These are phyloP conservation scores for Sarocladium oryzae DNA, from an alignment of 2,329 filamentous ascomycete genomes.

Conservation along the genomic window DNA sequence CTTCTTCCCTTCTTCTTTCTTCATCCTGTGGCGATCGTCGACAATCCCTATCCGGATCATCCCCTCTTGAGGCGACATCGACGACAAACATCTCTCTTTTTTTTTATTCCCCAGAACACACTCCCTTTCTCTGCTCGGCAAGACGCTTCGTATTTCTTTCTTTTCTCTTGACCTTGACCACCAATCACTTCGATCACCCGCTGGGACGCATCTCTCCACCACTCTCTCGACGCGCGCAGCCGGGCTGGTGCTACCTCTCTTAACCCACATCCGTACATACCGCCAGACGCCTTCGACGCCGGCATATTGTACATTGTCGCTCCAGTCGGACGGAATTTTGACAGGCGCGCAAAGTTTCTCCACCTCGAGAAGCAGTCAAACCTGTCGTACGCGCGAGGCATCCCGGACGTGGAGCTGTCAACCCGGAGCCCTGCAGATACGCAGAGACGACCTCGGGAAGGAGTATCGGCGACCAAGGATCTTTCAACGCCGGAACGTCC, in stretches of 20 bases:
- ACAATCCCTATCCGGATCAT: slow-evolving; percentile 1
- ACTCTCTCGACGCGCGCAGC: slow-evolving; percentile 4
- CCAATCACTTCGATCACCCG: neutral
- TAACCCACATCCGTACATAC: neutral
- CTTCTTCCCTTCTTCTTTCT: neutral
- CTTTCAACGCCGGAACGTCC: too few relatives aligned
- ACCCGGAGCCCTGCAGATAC: neutral
- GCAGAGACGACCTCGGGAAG: too few relatives aligned
- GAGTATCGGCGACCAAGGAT: too few relatives aligned
- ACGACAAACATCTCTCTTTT: neutral
- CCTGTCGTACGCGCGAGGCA: neutral
- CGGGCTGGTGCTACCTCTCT: slow-evolving; percentile 4
- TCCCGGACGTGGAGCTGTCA: neutral
- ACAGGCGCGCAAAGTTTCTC: neutral
- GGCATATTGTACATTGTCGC: neutral
- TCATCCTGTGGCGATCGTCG: neutral
- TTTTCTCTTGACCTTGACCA: neutral
- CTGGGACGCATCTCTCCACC: neutral
- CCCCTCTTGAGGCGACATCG: neutral
- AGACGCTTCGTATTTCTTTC: neutral
- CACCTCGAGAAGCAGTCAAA: neutral
- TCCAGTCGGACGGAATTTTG: neutral
- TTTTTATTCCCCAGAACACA: too few relatives aligned
- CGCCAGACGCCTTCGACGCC: neutral
- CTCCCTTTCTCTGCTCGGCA: neutral